Evolutionary conservation across 768 basidiomycete species (phyloP), one percentile per base, ranked within the genome.

Genomic region (Chlorophyllum brunneum): DNA sequence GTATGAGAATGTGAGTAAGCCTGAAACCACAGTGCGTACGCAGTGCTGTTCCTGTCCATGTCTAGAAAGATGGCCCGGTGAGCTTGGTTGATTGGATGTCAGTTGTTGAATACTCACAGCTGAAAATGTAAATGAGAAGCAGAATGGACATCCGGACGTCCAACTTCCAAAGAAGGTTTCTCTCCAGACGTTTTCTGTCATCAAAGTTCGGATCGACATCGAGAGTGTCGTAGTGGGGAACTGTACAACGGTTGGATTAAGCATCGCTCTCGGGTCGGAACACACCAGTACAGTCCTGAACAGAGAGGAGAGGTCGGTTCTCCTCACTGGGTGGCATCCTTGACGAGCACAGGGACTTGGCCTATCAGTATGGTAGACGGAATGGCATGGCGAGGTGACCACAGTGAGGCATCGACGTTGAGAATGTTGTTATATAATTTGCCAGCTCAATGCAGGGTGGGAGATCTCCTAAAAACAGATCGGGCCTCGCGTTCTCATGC

Each of bases 1-100:
- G n/a, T 10, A 45, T 39, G 22, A 26, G 41, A 20, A 9, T 24
- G 26, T 29, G 10, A 29, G 0, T 11, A 3, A 18, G 13, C 10
- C 20, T 16, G 18, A 18, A 24, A 44, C 37, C 34, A 27, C 48
- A 22, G 34, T 3, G 9, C 75, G 59, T 62, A 83, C 81, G 77
- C 71, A 31, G 76, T 84, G 60, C 87, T 87, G 59, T 87, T 88
- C 29, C 87, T 75, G 63, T 88, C 87, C 49, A 88, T 76, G 71
- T 86, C 71, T 72, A n/a, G 29, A 23, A 43, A 16, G 13, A 15
- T 40, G 6, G n/a, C 49, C 8, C 20, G 16, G 9, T 13, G 16
- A 38, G 18, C 5, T 11, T 18, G 23, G 18, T 26, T 13, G 41
- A 9, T 36, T 20, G 16, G 15, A 18, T 20, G 11, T 26, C 36